Evolutionary conservation across 2,329 filamentous ascomycete genomes (phyloP), one percentile per base, ranked within the genome.

Genomic region (Penicillium carneum): DNA sequence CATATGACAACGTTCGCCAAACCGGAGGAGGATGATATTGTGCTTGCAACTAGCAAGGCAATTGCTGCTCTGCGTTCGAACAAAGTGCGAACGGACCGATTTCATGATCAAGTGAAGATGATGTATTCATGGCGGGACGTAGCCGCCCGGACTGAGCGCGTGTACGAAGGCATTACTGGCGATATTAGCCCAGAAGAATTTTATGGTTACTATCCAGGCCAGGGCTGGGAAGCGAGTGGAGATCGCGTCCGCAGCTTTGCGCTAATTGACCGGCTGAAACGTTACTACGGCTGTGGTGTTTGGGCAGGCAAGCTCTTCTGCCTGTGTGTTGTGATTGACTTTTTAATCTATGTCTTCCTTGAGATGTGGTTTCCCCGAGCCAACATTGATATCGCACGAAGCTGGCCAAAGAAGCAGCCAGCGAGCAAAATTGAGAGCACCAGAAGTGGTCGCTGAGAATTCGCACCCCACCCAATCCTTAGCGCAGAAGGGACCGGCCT

Each of bases 61-160:
- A 98, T 99, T 63, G 90, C 88, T 0, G 90, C 91, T 33, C 84
- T 99, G 58, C 88, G 94, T 46, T 90, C 90, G 6, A 94, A 93
- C 69, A 92, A 90, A 70, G 90, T 99, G 31, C 88, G 92, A 64
- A 96, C 95, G 0, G 94, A 98, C 75, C 87, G 90, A 43, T 99
- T 99, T 74, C 95, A 99, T 75, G 94, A 97, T 68, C 91, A 98
- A 77, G 95, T 99, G 64, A 93, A 94, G 77, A 91, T 91, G 81
- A 98, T 98, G 95, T 99, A 99, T 80, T 96, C 92, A 1, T 99
- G 95, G 95, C 91, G 91, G 31, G 94, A 99, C 75, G 94, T 99
- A 31, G 95, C 95, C 14, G 86, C 90, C 70, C 90, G 95, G 57
- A 98, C 95, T 0, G 95, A 99, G 79, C 86, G 94, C 33, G 95